Evolutionary conservation across 139 green algal genomes (phyloP).

Genomic region (Haematococcus sp.): DNA sequence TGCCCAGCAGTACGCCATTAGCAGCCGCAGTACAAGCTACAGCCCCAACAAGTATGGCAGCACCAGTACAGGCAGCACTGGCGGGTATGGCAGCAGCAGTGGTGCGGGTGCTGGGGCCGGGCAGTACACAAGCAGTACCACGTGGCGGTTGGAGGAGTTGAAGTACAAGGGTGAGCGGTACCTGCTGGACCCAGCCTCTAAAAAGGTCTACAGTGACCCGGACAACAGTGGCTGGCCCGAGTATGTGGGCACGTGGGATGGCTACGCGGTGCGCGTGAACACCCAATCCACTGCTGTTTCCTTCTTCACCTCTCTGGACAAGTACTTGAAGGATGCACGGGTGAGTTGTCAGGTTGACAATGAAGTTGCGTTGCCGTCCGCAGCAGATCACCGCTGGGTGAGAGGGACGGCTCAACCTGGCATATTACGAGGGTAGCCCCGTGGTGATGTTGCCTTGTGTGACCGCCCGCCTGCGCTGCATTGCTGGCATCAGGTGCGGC

Average conservation of each 20-base stretch:
- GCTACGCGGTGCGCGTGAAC: neutral
- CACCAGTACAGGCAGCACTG: too few relatives aligned
- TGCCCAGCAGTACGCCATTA: neutral
- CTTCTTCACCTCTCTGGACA: slow-evolving; percentile 40
- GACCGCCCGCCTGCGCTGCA: too few relatives aligned
- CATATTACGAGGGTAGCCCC: too few relatives aligned
- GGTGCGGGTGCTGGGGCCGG: too few relatives aligned
- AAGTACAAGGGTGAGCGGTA: slow-evolving; percentile 1
- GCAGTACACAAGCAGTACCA: too few relatives aligned
- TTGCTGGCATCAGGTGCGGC: slow-evolving; percentile 9
- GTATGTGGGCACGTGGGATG: slow-evolving; percentile 15
- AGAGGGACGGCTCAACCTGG: too few relatives aligned
- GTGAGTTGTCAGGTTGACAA: too few relatives aligned
- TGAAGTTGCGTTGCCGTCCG: too few relatives aligned
- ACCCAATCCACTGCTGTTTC: neutral
- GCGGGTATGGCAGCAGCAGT: too few relatives aligned
- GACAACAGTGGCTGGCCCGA: slow-evolving; percentile 14
- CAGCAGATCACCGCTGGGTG: too few relatives aligned
- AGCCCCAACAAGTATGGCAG: too few relatives aligned
- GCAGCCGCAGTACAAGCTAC: neutral
- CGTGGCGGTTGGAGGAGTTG: slow-evolving; percentile 19
- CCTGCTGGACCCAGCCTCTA: slow-evolving; percentile 17
- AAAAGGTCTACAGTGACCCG: slow-evolving; percentile 20
- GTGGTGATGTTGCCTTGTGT: too few relatives aligned
- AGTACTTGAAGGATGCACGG: slow-evolving; percentile 37